Evolutionary conservation across 345 rosid genomes (phyloP).

Genomic region (Eucalyptus paniculata): DNA sequence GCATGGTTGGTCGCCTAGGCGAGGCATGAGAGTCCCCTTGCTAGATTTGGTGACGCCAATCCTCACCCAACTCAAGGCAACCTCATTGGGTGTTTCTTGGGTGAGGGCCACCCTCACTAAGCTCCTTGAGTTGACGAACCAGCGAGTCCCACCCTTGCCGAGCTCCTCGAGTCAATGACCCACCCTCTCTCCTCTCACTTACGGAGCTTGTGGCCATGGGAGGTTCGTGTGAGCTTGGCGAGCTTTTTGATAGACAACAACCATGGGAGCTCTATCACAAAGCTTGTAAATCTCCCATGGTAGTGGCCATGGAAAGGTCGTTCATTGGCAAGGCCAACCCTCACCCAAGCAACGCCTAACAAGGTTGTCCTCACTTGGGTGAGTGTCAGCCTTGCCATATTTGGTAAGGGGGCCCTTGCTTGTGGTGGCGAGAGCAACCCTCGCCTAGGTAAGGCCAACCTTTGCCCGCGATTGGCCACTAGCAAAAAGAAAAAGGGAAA

Average conservation of each 20-base stretch:
- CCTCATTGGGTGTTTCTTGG: not conserved
- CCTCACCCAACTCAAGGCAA: not conserved
- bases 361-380: no score
- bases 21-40: not conserved
- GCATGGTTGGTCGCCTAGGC: not conserved
- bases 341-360: no score
- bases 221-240: not conserved
- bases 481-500: no score
- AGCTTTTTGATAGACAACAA: not conserved
- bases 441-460: no score
- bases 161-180: not conserved
- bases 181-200: not conserved
- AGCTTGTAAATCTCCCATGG: not conserved
- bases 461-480: no score
- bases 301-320: not conserved
- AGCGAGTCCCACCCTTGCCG: not conserved
- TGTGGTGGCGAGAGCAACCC: no score
- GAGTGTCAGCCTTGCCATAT: no score
- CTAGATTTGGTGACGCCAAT: not conserved
- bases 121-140: not conserved
- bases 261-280: not conserved
- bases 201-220: not conserved
- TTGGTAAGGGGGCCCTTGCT: no score
- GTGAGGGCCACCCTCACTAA: not conserved
- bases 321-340: no score